phyloP scores from a whole-genome alignment of 78 protist species.

The Dictyostelium purpureum region DNA sequence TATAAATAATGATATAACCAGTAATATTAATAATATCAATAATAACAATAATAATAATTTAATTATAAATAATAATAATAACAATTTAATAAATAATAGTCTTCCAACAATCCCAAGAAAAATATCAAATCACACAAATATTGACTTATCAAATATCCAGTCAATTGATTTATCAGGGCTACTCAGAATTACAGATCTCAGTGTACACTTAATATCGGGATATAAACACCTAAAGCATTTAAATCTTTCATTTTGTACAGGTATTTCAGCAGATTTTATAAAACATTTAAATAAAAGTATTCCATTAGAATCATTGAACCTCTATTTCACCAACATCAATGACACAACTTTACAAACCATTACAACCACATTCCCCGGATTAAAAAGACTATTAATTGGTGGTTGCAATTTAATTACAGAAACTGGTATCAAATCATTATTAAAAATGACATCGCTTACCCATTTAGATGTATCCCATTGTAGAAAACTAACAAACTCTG shows the following conservation, averaged over 20 bases:
- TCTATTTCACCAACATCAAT: conserved; percentile 35
- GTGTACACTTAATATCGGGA: neutral
- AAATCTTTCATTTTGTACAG: conserved; percentile 44
- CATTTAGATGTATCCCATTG: conserved; percentile 44
- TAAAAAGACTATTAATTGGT: conserved; percentile 19
- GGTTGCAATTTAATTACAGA: conserved; percentile 23
- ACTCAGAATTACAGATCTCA: conserved; percentile 11
- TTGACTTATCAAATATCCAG: neutral
- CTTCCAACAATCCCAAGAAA: neutral
- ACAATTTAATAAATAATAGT: neutral
- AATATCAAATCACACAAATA: neutral
- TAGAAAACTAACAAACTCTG: conserved; percentile 1
- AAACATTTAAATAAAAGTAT: neutral
- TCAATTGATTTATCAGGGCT: conserved; percentile 37
- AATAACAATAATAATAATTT: neutral
- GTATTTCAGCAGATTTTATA: conserved; percentile 1
- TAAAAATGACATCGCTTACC: neutral
- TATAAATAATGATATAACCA: conserved; percentile 1
- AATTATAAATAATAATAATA: neutral
- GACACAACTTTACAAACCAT: conserved; percentile 19
- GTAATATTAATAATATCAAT: neutral
- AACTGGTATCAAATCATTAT: conserved; percentile 15
- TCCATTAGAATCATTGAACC: conserved; percentile 22
- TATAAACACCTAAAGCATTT: conserved; percentile 23
- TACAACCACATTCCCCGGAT: neutral